phyloP scores from a whole-genome alignment of 2,329 filamentous ascomycete species.

The Hypoxylon sp. region DNA sequence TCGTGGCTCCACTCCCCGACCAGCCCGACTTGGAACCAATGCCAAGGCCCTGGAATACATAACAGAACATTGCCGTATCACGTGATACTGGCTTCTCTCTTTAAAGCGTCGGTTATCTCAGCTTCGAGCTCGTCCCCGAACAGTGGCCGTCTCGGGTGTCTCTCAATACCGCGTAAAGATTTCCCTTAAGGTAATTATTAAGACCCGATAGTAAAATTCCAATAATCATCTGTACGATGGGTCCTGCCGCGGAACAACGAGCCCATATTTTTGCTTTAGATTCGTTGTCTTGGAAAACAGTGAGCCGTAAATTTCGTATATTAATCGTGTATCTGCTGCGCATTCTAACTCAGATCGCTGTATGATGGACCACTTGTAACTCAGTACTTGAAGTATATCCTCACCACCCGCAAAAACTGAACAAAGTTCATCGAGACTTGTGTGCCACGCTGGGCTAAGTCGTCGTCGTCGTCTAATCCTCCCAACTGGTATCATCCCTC shows the following conservation, averaged over 20 bases:
- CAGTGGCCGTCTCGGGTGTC: constrained; percentile 27
- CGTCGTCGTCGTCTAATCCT: constrained; percentile 1
- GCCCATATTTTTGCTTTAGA: constrained; percentile 9
- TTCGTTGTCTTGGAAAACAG: constrained; percentile 13
- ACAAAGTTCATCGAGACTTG: constrained; percentile 20
- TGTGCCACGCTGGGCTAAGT: constrained; percentile 13
- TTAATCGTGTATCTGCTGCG: constrained; percentile 3
- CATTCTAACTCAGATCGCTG: neutral
- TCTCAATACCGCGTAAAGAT: constrained; percentile 29
- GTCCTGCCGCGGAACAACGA: constrained; percentile 2
- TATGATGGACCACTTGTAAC: constrained; percentile 8
- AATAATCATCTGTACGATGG: neutral
- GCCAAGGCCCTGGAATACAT: constrained; percentile 1
- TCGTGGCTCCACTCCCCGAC: too few species aligned
- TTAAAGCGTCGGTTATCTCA: constrained; percentile 10
- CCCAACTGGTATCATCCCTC: constrained; percentile 5
- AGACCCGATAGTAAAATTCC: constrained; percentile 4
- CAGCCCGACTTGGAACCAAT: constrained; percentile 16
- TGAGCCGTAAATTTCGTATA: constrained; percentile 1
- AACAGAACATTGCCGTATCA: constrained; percentile 15
- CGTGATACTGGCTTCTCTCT: constrained; percentile 11
- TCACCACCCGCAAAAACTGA: constrained; percentile 13
- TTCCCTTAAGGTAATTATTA: neutral
- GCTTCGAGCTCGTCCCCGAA: constrained; percentile 27
- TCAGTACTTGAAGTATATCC: constrained; percentile 4